Base-by-base conservation (phyloP, 768 basidiomycete genomes). In the Flagelloscypha sp. region DNA sequence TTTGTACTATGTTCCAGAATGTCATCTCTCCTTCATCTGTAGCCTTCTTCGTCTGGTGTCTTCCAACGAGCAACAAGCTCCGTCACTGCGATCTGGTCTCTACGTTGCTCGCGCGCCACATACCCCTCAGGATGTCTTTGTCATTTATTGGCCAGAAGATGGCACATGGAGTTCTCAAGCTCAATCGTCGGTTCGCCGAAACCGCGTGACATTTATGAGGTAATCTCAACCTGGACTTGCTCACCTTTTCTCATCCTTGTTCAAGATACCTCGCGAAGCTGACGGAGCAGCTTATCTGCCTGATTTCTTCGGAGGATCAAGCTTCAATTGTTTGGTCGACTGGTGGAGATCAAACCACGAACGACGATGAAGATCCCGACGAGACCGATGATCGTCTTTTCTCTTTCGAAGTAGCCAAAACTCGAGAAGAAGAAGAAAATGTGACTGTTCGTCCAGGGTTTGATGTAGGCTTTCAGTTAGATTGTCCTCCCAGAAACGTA, bases 141-240 rank as follows among this genome's bases (percentile, higher is more conserved):
- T 74, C 10, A 44, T 79, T 5, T 78, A 73, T 37, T 80, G 79
- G 78, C 76, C 76, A 0, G 74, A 80, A 40, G 60, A 71, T 20
- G 61, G 54, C 1, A 78, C 76, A 0, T 79, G 77, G 77, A 48
- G 68, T 22, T 74, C 77, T 47, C 52, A 58, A 10, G 65, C 72
- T 0, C 23, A 54, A 5, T 55, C 63, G 1, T 55, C 71, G 4
- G 62, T 72, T 31, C 47, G 59, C 19, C 62, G 68, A 3, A 79
- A 77, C 52, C 61, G 77, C 5, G 57, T 70, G 3, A 74, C 75
- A 0, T 79, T 79, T 44, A 77, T 79, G 73, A 55, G 76, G 77
- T 72, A 52, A 24, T 11, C 5, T 18, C 7, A 13, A 17, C 11
- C 30, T 29, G 18, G 27, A 18, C 19, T 8, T 15, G 5, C 8